These are phyloP conservation scores for Kalmanozyma brasiliensis DNA, from an alignment of 1,284 basidiomycete genomes.

Conservation along the genomic window DNA sequence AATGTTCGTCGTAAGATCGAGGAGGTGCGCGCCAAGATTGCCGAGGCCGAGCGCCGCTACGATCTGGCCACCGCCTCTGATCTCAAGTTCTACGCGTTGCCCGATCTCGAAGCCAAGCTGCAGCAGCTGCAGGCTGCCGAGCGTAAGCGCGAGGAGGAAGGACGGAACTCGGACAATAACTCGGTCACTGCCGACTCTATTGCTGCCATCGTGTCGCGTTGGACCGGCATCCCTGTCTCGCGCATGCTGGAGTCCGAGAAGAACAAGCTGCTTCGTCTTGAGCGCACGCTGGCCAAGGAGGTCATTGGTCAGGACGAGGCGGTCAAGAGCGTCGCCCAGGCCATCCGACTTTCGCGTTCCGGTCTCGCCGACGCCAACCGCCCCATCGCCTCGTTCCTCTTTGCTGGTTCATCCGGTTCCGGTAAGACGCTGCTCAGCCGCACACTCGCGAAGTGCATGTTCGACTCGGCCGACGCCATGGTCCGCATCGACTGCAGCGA, in stretches of 20 bases:
- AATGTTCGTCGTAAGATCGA: constrained; percentile 85
- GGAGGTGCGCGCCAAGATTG: constrained; percentile 88
- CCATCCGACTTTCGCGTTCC: constrained; percentile 73
- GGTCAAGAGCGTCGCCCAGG: constrained; percentile 73
- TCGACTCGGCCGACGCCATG: constrained; percentile 73
- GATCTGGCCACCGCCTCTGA: constrained; percentile 75
- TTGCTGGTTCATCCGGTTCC: constrained; percentile 70
- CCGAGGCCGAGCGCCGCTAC: constrained; percentile 88
- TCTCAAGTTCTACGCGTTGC: constrained; percentile 90
- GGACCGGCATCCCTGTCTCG: constrained; percentile 70
- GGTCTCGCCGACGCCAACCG: constrained; percentile 72
- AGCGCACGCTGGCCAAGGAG: constrained; percentile 57
- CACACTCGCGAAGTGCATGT: constrained; percentile 69
- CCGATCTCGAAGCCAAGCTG: constrained; percentile 82
- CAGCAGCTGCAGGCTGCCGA: constrained; percentile 71
- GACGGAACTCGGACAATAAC: constrained; percentile 51
- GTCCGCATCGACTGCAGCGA: constrained; percentile 72
- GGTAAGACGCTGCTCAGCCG: constrained; percentile 73
- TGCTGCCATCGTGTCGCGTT: constrained; percentile 72
- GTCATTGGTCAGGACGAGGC: constrained; percentile 74
- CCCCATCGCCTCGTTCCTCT: constrained; percentile 72
- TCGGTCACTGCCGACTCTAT: constrained; percentile 69
- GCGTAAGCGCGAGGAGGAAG: constrained; percentile 69
- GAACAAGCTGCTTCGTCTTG: constrained; percentile 63
- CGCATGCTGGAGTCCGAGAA: constrained; percentile 67